Base-by-base conservation (phyloP, 441 rosid species). In the Croton setiger region DNA sequence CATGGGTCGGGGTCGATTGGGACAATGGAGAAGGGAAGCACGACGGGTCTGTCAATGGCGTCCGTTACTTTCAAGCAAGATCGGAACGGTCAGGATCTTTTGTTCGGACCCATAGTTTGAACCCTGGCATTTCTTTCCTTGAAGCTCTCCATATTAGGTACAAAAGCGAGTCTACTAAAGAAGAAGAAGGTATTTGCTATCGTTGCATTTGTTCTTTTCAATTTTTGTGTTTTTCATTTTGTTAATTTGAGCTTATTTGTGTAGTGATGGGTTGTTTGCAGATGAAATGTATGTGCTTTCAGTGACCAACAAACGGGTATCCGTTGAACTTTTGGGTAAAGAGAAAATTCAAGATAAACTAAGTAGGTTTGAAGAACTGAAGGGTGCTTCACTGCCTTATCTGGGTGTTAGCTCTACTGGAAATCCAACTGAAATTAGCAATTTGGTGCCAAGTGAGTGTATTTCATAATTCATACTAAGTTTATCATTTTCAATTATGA, bases 271-370 rank as follows among this genome's bases (percentile, higher is more conserved):
- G 73, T 62, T 70, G 36, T 45, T 64, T 80, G 78, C 76, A 91
- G 98, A 91, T 74, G 98, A 86, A 80, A 90, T 94, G 98, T 94
- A 91, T 66, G 98, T 94, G 69, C 83, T 91, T 41, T 91, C 98
- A 5, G 82, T 95, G 5, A 84, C 79, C 66, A 94, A 91, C 77
- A 81, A 80, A 56, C 87, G 87, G 23, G 96, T 94, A n/a, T 85
- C 91, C 10, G 83, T 94, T 64, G 78, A 94, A 71, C 84, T 93
- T 58, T 67, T 93, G 66, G 97, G 98, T 47, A 86, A 85, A 54
- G 92, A 94, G 7, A 86, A 86, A 81, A 85, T 91, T n/a, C 84
- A 87, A 73, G 95, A 91, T 73, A 91, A 87, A 78, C 48, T 94
- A 45, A 84, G 92, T 77, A 79, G 87, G 41, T 82, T 94, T 52